Conservation (phyloP, 1,284 basidiomycete genomes). For the Exobasidium rhododendri region DNA sequence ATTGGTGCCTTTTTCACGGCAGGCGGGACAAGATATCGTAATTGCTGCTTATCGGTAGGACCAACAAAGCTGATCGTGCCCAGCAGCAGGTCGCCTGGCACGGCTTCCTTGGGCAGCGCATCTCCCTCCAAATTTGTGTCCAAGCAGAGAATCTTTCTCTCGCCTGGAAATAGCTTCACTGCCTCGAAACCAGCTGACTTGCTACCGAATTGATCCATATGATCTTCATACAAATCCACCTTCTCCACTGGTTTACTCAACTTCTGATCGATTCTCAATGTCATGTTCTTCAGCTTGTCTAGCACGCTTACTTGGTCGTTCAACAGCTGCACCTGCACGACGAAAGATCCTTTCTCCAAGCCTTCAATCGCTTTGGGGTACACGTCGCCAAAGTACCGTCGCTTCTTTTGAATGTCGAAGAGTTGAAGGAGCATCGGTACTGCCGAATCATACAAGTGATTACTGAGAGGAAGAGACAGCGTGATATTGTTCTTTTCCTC, state of each 20-base stretch:
- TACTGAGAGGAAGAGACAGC: constrained; percentile 42
- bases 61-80: constrained; percentile 42
- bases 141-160: constrained; percentile 46
- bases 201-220: constrained; percentile 47
- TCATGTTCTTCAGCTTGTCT: constrained; percentile 44
- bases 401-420: constrained; percentile 46
- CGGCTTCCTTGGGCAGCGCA: constrained; percentile 48
- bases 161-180: constrained; percentile 51
- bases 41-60: constrained; percentile 18
- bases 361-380: constrained; percentile 50
- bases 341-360: constrained; percentile 53
- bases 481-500: constrained; percentile 46
- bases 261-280: constrained; percentile 49
- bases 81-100: constrained; percentile 50
- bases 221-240: constrained; percentile 51
- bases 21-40: constrained; percentile 52
- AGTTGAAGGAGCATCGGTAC: constrained; percentile 52
- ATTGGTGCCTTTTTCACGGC: constrained; percentile 28
- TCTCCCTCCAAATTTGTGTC: constrained; percentile 51
- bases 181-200: constrained; percentile 35
- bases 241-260: constrained; percentile 43
- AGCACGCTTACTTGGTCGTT: constrained; percentile 46
- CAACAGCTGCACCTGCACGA: constrained; percentile 47
- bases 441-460: constrained; percentile 53
- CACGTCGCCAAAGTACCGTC: constrained; percentile 52